Base-by-base conservation (phyloP, 352 stramenopile species). In the Phytopythium litorale region DNA sequence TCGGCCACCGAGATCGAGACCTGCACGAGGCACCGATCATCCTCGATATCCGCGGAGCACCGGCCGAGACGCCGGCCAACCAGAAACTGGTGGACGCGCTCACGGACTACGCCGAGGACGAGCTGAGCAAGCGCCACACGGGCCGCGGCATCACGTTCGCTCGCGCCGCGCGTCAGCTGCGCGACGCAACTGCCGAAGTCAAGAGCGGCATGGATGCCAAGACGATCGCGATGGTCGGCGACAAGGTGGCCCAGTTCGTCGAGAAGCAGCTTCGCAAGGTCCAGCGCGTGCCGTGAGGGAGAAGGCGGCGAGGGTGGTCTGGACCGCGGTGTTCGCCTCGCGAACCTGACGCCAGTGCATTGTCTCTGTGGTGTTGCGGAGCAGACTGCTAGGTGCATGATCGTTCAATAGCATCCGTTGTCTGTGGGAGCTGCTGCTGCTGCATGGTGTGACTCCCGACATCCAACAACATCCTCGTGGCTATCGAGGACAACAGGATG, bases 51-150 rank as follows among this genome's bases (percentile, higher is more conserved):
- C 62, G 72, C 42, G 70, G 56, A n/a, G 69, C 70, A 25, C 65
- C 54, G 15, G 78, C 81, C 30, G 56, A 73, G 57, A 58, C 78
- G 33, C 42, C 72, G 9, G 65, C 75, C 56, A 93, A 93, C 56
- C 84, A 93, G 62, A 13, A 66, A 32, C 60, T 93, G 21, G 79
- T 93, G 8, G 72, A 93, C 43, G 77, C 77, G 2, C 57, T 93
- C 28, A 66, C 82, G 21, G 68, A 88, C 42, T 86, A 76, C 35
- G 84, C 76, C 0, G 80, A 91, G 23, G 64, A 68, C n/a, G 58
- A 85, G 56, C 66, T 93, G 0, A 62, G 63, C 48, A 75, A 88
- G 21, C 60, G 66, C 12, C 73, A 91, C 53, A 88, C 77, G 13
- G 79, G 81, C 4, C 82, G 82, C 21, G 81, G 81, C 0, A 77